These are phyloP conservation scores for Aureobasidium uvarum DNA, from an alignment of 2,329 filamentous ascomycete genomes.

Conservation along the genomic window DNA sequence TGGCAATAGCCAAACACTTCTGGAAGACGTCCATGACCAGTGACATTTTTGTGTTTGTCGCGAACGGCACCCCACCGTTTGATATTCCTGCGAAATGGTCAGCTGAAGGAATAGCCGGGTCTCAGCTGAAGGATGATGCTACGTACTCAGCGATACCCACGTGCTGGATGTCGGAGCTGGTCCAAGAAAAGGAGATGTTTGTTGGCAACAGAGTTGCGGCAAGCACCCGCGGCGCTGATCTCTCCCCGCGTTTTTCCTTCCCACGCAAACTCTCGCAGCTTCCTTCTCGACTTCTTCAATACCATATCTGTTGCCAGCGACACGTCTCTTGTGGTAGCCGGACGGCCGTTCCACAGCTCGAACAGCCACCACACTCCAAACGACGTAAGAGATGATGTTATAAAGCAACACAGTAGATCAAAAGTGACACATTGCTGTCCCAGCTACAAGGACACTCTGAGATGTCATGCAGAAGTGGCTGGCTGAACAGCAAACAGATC, in stretches of 20 bases:
- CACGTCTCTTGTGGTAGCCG: not conserved
- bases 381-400: conserved; percentile 10
- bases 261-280: conserved; percentile 5
- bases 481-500: conserved; percentile 23
- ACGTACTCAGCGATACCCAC: conserved; percentile 1
- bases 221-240: conserved; percentile 1
- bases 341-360: not conserved
- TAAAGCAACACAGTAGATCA: conserved; percentile 14
- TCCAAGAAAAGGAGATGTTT: conserved; percentile 22
- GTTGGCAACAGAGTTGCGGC: conserved; percentile 14
- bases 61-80: conserved; percentile 1
- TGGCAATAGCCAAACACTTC: conserved; percentile 44
- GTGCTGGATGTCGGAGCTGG: not conserved
- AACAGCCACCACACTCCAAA: not conserved
- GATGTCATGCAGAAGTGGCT: conserved; percentile 20
- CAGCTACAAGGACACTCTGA: conserved; percentile 16
- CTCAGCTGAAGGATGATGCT: not conserved
- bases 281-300: not conserved
- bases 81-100: not conserved
- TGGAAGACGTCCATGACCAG: conserved; percentile 41
- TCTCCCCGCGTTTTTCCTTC: not conserved
- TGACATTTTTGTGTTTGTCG: not conserved
- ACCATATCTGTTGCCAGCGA: conserved; percentile 3
- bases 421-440: conserved; percentile 9
- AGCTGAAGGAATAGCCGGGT: not conserved